Evolutionary conservation across 306 rosid species (phyloP).

Genomic region (Styphnolobium japonicum): DNA sequence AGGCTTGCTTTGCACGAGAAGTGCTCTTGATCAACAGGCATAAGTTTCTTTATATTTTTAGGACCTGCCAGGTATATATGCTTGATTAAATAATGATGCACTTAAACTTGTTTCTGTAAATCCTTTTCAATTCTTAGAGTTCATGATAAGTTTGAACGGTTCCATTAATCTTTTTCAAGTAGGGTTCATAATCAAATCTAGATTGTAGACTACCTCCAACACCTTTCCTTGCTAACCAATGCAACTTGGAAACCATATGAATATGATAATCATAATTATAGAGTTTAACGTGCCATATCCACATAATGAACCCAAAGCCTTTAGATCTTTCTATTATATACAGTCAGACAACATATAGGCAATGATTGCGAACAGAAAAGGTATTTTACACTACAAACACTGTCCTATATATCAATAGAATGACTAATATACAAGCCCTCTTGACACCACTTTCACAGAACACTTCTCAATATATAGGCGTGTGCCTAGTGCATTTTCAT

Average conservation of each 20-base stretch:
- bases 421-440: not conserved
- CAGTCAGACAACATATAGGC: no score
- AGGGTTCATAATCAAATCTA: not conserved
- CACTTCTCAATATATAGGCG: not conserved
- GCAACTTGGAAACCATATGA: not conserved
- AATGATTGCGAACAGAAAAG: no score
- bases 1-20: conserved; percentile 74
- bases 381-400: not conserved
- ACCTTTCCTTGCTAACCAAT: not conserved
- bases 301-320: no score
- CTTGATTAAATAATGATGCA: not conserved
- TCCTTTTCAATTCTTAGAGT: not conserved
- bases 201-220: not conserved
- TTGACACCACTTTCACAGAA: not conserved
- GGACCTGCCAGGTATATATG: conserved; percentile 69
- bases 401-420: not conserved
- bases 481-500: not conserved
- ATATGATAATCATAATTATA: not conserved
- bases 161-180: not conserved
- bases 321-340: no score
- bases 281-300: not conserved
- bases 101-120: not conserved
- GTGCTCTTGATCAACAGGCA: conserved; percentile 51
- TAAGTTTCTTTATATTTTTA: conserved; percentile 71
- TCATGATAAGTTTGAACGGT: not conserved